These are phyloP conservation scores for Teratosphaeria epicoccoides DNA, from an alignment of 2,329 filamentous ascomycete genomes.

Conservation along the genomic window DNA sequence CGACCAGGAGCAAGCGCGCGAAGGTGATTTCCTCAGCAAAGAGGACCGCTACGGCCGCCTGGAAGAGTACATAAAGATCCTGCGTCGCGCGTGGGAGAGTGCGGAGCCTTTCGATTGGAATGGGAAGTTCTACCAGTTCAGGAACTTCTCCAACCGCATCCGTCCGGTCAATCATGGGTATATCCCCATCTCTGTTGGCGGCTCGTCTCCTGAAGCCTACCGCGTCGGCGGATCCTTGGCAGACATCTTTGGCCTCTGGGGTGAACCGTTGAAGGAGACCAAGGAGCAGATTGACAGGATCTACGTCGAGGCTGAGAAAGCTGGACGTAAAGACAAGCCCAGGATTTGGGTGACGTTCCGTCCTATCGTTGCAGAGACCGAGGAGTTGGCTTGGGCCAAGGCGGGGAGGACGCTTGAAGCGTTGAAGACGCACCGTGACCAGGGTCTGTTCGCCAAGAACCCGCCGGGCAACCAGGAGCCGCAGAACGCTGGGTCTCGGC, in stretches of 20 bases:
- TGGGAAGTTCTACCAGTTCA: slow-evolving; percentile 50
- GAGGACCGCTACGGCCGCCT: slow-evolving; percentile 47
- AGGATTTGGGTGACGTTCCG: slow-evolving; percentile 56
- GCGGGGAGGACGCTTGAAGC: slow-evolving; percentile 46
- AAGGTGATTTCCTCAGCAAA: slow-evolving; percentile 51
- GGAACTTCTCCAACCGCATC: slow-evolving; percentile 45
- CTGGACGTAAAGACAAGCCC: slow-evolving; percentile 45
- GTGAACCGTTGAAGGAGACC: slow-evolving; percentile 53
- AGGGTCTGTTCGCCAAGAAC: slow-evolving; percentile 12
- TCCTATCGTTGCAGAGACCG: slow-evolving; percentile 50
- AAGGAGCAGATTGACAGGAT: slow-evolving; percentile 52
- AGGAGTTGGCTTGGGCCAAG: slow-evolving; percentile 52
- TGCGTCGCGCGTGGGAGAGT: slow-evolving; percentile 48
- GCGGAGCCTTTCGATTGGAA: slow-evolving; percentile 51
- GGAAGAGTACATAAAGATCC: slow-evolving; percentile 53
- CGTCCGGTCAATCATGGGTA: slow-evolving; percentile 40
- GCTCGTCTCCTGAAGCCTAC: slow-evolving; percentile 49
- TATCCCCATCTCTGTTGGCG: slow-evolving; percentile 50
- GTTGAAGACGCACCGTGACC: slow-evolving; percentile 34
- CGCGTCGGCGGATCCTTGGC: slow-evolving; percentile 48
- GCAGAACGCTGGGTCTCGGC: slow-evolving; percentile 50
- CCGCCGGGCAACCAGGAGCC: slow-evolving; percentile 30
- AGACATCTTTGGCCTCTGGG: slow-evolving; percentile 56
- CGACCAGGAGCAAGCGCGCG: slow-evolving; percentile 49
- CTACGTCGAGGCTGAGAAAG: slow-evolving; percentile 48